Evolutionary conservation across 192 early-diverging fungal genomes (phyloP).

Genomic region (Rhizophlyctis rosea): DNA sequence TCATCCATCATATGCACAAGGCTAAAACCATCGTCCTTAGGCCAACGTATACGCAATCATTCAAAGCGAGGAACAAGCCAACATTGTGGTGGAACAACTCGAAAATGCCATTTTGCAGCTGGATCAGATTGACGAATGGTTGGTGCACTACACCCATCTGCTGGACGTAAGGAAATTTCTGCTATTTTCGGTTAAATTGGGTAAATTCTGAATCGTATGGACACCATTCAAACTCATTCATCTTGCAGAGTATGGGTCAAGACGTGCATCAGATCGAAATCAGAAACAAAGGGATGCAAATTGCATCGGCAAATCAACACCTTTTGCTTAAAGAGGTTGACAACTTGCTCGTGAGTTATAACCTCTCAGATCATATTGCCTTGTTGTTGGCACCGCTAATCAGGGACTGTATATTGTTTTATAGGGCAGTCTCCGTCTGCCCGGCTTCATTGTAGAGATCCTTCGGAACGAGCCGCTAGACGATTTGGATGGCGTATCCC

Average conservation of each 20-base stretch:
- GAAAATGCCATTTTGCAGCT: constrained; percentile 79
- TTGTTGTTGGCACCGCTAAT: no score
- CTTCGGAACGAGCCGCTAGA: constrained; percentile 48
- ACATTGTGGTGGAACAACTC: constrained; percentile 74
- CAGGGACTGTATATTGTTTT: no score
- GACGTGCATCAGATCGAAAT: constrained; percentile 94
- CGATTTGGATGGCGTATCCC: constrained; percentile 36
- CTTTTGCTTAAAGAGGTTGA: constrained; percentile 82
- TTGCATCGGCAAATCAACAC: constrained; percentile 86
- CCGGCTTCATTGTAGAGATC: constrained; percentile 38
- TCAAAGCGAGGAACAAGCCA: constrained; percentile 83
- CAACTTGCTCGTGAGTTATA: constrained; percentile 58
- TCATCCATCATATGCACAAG: neutral
- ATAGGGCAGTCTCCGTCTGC: constrained; percentile 32
- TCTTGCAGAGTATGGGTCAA: constrained; percentile 78
- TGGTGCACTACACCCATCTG: constrained; percentile 78
- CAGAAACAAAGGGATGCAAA: constrained; percentile 86
- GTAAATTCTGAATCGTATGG: neutral
- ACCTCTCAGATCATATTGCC: no score
- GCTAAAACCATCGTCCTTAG: constrained; percentile 25
- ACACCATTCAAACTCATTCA: constrained; percentile 3
- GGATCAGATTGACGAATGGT: constrained; percentile 84
- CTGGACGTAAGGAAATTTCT: constrained; percentile 62
- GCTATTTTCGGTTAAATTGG: constrained; percentile 6
- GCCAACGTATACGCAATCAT: constrained; percentile 96